Percentiles rank a stretch among this genome's conserved stretches.
Evolutionary conservation across 345 rosid genomes (phyloP).

Genomic region (Dipteronia sinensis): DNA sequence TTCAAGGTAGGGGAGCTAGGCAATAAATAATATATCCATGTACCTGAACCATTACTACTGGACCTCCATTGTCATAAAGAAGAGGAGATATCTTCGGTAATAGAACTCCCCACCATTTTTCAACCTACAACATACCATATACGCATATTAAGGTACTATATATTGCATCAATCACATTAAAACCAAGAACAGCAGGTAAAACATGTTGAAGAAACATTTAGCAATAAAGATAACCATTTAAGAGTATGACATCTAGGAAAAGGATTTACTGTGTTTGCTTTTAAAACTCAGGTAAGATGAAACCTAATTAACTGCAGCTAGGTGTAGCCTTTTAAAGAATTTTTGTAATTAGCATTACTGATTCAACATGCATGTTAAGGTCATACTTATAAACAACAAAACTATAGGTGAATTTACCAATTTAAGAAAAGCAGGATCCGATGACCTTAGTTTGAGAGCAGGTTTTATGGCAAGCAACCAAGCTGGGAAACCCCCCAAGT

Average conservation of each 20-base stretch:
- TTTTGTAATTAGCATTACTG: not conserved
- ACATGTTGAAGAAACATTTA: not conserved
- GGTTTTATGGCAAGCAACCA: constrained; percentile 84
- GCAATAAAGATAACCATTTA: not conserved
- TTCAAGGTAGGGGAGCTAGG: not conserved
- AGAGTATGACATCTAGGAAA: not conserved
- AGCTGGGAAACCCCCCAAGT: constrained; percentile 90
- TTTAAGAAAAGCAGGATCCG: constrained; percentile 73
- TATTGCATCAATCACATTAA: not conserved
- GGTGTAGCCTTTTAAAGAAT: not conserved
- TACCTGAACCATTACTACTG: constrained; percentile 95
- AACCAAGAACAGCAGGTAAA: not conserved
- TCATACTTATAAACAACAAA: not conserved
- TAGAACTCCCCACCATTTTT: constrained; percentile 80
- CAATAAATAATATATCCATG: not conserved
- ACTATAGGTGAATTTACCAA: constrained; percentile 45
- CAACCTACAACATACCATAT: constrained; percentile 51
- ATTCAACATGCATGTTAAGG: not conserved
- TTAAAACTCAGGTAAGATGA: not conserved
- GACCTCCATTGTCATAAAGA: constrained; percentile 84
- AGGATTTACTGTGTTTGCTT: not conserved
- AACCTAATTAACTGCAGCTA: constrained; percentile 5
- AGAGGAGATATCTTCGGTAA: constrained; percentile 70
- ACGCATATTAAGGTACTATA: not conserved
- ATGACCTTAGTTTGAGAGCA: constrained; percentile 65